Base-by-base conservation (phyloP, 2,329 filamentous ascomycete genomes). In the Venturia nashicola region DNA sequence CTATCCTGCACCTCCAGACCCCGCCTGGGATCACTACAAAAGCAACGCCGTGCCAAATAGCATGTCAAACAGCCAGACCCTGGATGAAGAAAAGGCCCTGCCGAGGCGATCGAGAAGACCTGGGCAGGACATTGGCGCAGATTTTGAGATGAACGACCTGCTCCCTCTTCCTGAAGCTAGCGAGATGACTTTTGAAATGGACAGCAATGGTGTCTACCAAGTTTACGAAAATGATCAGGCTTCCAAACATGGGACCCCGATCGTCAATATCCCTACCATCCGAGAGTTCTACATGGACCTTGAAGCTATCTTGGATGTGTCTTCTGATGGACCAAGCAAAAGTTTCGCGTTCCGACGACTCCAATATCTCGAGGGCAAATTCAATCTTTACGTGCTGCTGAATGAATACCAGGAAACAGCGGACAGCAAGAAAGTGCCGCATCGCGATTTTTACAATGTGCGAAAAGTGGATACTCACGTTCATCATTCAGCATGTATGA, bases 401-500 rank as follows among this genome's bases (percentile, higher is more conserved):
- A 97, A 99, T 72, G 94, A 97, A 74, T 97, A 97, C 69, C 92
- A 97, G 72, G 94, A 99, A 76, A 94, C 95, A 62, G 93, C 94
- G 65, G 94, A 99, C 78, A 97, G 90, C 74, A 99, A 99, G 75
- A 93, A 90, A 70, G 94, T 97, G 63, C 94, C 94, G 2, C 94
- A 99, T 76, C 86, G 94, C 78, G 94, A 99, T 76, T 99, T 99
- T 73, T 99, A 99, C 80, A 99, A 99, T 72, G 94, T 99, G 60
- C 85, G 94, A 72, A 99, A 99, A 75, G 94, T 99, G 61, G 94
- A 99, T 73, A 99, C 94, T 9, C 94, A 99, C 81, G 94, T 99
- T 69, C 94, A 99, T 73, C 94, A 99, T 75, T 99, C 94, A 18
- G 94, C 94, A 32, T 99, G 94, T 74, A 99, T 99, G 94, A 99